phyloP scores from a whole-genome alignment of 2,329 filamentous ascomycete species.

The Lachnellula hyalina region DNA sequence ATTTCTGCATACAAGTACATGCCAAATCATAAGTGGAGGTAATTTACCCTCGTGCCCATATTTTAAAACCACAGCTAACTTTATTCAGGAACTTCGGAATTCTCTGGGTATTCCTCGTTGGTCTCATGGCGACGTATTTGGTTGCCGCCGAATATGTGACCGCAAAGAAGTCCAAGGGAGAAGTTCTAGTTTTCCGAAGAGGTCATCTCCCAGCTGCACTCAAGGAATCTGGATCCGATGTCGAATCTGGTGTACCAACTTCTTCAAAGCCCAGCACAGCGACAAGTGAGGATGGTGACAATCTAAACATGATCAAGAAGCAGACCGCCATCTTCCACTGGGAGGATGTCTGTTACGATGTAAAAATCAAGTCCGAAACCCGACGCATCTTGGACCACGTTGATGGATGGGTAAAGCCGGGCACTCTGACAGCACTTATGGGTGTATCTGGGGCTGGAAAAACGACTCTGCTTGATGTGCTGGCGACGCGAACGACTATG shows the following conservation, averaged over 20 bases:
- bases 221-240: neutral
- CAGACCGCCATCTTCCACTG: slow-evolving; percentile 28
- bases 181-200: slow-evolving; percentile 40
- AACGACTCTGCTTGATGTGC: slow-evolving; percentile 76
- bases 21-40: slow-evolving; percentile 55
- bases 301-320: slow-evolving; percentile 11
- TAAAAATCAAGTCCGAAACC: slow-evolving; percentile 60
- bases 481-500: slow-evolving; percentile 78
- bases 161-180: slow-evolving; percentile 68
- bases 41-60: neutral
- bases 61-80: neutral
- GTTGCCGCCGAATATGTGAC: slow-evolving; percentile 53
- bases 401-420: slow-evolving; percentile 67
- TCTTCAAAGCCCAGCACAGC: neutral
- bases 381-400: slow-evolving; percentile 63
- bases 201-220: neutral
- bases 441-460: slow-evolving; percentile 66
- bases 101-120: slow-evolving; percentile 56
- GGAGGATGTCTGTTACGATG: slow-evolving; percentile 59
- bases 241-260: neutral
- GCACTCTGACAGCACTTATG: slow-evolving; percentile 64
- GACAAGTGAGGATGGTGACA: neutral
- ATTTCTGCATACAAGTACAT: slow-evolving; percentile 50
- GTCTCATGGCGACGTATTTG: slow-evolving; percentile 58
- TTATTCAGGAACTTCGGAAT: slow-evolving; percentile 55